These are phyloP conservation scores for Grigorovia humatica DNA, from an alignment of 805 yeast species.

Conservation along the genomic window DNA sequence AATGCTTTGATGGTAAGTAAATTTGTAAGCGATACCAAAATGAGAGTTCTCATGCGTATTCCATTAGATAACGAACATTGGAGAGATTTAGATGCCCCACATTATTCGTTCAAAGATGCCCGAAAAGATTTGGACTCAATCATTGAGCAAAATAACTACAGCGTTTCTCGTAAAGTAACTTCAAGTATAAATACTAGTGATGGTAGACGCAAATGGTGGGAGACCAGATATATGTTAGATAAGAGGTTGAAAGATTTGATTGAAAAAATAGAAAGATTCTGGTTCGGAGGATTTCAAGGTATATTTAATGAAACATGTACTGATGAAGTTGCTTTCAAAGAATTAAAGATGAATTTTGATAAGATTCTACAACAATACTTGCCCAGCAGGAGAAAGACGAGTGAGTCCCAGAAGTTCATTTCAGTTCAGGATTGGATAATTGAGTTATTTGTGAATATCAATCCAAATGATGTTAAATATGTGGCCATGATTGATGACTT, in stretches of 20 bases:
- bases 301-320: conserved; percentile 37
- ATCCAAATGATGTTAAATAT: conserved; percentile 19
- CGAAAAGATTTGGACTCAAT: conserved; percentile 39
- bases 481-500: conserved; percentile 48
- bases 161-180: conserved; percentile 47
- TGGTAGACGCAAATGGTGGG: conserved; percentile 73
- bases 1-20: conserved; percentile 50
- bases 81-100: conserved; percentile 34
- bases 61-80: conserved; percentile 46
- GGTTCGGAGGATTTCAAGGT: conserved; percentile 74
- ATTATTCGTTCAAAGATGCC: conserved; percentile 37
- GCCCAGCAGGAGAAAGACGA: conserved; percentile 36
- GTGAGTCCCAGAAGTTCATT: conserved; percentile 18
- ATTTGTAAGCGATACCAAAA: conserved; percentile 23
- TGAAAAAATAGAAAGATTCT: conserved; percentile 44
- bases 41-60: conserved; percentile 43
- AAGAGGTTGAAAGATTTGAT: conserved; percentile 42
- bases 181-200: conserved; percentile 43
- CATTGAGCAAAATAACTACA: conserved; percentile 48
- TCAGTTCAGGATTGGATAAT: conserved; percentile 38
- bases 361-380: conserved; percentile 35
- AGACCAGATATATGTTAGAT: conserved; percentile 52
- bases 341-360: conserved; percentile 32
- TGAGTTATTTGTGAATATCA: conserved; percentile 41
- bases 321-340: conserved; percentile 17